Percentiles rank a stretch among this genome's conserved stretches.
Conservation (phyloP, 2,329 filamentous ascomycete genomes). For the Venturia oleaginea region DNA sequence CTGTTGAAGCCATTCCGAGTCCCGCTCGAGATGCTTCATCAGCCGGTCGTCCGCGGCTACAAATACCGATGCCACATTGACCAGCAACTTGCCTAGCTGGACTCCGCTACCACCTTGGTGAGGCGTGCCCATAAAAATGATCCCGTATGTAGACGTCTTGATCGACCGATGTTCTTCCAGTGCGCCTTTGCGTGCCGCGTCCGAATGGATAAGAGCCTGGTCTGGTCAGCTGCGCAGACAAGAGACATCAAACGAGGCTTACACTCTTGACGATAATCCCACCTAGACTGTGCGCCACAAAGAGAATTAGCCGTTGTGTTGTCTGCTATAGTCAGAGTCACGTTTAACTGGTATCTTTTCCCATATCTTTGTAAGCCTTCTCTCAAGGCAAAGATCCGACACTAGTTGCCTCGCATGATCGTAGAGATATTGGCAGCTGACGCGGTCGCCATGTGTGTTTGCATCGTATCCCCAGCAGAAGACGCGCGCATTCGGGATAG, state of each 20-base stretch:
- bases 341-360: too few species aligned
- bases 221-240: too few species aligned
- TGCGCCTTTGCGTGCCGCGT: too few species aligned
- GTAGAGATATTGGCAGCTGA: conserved; percentile 25
- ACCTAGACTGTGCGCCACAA: conserved; percentile 26
- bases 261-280: conserved; percentile 28
- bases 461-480: conserved; percentile 30
- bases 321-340: conserved; percentile 18
- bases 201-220: conserved; percentile 30
- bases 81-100: conserved; percentile 21
- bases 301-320: conserved; percentile 24
- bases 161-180: conserved; percentile 19
- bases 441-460: conserved; percentile 21
- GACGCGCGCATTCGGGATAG: conserved; percentile 26
- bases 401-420: conserved; percentile 28
- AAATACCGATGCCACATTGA: conserved; percentile 28
- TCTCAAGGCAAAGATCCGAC: conserved; percentile 24
- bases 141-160: conserved; percentile 29
- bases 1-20: conserved; percentile 30
- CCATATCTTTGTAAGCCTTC: conserved; percentile 13
- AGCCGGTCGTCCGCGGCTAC: conserved; percentile 23
- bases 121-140: conserved; percentile 33
- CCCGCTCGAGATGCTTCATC: conserved; percentile 25
- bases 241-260: conserved; percentile 12
- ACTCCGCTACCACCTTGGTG: conserved; percentile 29